phyloP scores from a whole-genome alignment of 2,329 filamentous ascomycete species.

The Diaporthe vaccinii region DNA sequence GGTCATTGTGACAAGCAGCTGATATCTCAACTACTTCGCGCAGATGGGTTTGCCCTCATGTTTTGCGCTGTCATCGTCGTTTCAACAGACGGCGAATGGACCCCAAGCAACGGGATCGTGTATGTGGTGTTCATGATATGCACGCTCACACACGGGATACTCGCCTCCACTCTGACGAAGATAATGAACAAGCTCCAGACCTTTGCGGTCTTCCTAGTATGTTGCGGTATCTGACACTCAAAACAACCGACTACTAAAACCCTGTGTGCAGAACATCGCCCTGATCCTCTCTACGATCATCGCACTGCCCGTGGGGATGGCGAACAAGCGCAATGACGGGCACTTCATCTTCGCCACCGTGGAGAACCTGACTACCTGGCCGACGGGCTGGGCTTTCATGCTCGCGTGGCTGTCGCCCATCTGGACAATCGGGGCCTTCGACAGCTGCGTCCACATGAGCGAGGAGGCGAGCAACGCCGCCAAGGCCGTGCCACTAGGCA shows the following conservation, averaged over 20 bases:
- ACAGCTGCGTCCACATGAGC: constrained; percentile 66
- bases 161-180: constrained; percentile 65
- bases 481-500: constrained; percentile 70
- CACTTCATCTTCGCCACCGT: constrained; percentile 69
- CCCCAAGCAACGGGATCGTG: constrained; percentile 66
- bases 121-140: constrained; percentile 70
- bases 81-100: constrained; percentile 67
- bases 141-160: constrained; percentile 66
- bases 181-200: constrained; percentile 72
- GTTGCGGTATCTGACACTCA: accelerated
- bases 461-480: constrained; percentile 73
- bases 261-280: constrained; percentile 57
- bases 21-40: constrained; percentile 42
- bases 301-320: constrained; percentile 66
- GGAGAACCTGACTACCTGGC: constrained; percentile 71
- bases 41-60: constrained; percentile 65
- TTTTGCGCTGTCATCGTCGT: constrained; percentile 71
- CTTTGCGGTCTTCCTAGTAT: constrained; percentile 62
- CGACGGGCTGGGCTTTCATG: constrained; percentile 70
- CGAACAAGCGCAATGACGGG: constrained; percentile 54
- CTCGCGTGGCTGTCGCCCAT: constrained; percentile 72
- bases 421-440: constrained; percentile 72
- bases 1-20: background rate
- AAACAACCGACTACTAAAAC: background rate
- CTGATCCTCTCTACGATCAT: constrained; percentile 70